These are phyloP conservation scores for Candida corydali DNA, from an alignment of 805 yeast genomes.

Conservation along the genomic window DNA sequence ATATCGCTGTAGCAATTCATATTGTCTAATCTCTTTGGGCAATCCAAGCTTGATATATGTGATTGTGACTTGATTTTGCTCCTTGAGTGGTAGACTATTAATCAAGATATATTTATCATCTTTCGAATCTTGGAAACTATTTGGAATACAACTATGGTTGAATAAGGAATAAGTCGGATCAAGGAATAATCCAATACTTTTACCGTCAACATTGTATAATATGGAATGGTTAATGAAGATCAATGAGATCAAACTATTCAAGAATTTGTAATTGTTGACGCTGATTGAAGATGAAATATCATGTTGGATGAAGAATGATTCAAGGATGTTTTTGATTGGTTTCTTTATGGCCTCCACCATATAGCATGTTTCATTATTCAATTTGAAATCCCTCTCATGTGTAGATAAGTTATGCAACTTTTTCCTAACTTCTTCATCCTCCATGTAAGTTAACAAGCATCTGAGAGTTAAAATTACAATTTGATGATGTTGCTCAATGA, in stretches of 20 bases:
- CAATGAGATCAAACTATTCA: conserved; percentile 5
- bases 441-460: conserved; percentile 2
- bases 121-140: conserved; percentile 17
- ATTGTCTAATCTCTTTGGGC: conserved; percentile 24
- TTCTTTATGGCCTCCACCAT: neutral
- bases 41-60: conserved; percentile 22
- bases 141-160: conserved; percentile 41
- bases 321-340: neutral
- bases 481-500: neutral
- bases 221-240: conserved; percentile 20
- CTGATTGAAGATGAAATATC: conserved; percentile 1
- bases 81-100: conserved; percentile 14
- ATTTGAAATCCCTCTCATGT: conserved; percentile 5
- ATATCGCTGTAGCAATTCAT: conserved; percentile 20
- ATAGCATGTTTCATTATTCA: neutral
- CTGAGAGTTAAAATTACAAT: neutral
- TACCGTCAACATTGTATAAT: conserved; percentile 19
- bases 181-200: conserved; percentile 28
- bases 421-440: neutral
- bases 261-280: conserved; percentile 6
- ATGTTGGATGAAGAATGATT: neutral
- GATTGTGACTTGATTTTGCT: conserved; percentile 24
- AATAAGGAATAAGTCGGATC: conserved; percentile 34
- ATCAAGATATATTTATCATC: conserved; percentile 11
- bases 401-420: conserved; percentile 9